A percentile compares a stretch with the other conserved stretches of the same genome.
These are phyloP conservation scores for Hemisphaericaspora xylofermentans DNA, from an alignment of 1,139 yeast genomes.

Conservation along the genomic window DNA sequence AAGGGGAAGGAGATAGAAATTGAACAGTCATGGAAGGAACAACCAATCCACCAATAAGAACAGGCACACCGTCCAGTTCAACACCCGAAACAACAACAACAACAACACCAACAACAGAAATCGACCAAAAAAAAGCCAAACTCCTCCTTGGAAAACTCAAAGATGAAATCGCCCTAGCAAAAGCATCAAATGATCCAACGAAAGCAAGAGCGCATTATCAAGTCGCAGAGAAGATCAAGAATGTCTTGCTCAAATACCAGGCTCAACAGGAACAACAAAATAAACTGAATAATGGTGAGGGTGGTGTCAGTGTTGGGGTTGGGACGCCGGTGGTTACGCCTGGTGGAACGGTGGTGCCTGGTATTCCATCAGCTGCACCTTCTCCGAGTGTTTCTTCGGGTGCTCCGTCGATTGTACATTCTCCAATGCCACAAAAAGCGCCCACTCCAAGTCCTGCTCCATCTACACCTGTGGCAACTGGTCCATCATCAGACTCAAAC, in stretches of 20 bases:
- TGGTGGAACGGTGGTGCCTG: neutral
- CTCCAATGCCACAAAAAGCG: conserved; percentile 3
- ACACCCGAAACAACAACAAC: conserved; percentile 17
- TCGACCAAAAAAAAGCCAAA: conserved; percentile 14
- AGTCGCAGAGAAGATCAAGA: conserved; percentile 67
- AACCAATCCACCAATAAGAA: neutral
- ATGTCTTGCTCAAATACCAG: conserved; percentile 43
- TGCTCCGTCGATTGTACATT: neutral
- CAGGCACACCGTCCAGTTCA: neutral
- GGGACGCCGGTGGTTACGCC: neutral
- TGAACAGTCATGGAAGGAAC: neutral
- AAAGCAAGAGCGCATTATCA: conserved; percentile 68
- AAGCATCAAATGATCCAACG: conserved; percentile 47
- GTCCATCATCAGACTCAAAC: conserved; percentile 9
- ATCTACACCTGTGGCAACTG: too few relatives aligned
- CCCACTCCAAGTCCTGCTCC: too few relatives aligned
- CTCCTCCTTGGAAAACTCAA: conserved; percentile 34
- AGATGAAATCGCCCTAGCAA: conserved; percentile 63
- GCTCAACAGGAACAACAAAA: conserved; percentile 32
- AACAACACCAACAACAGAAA: conserved; percentile 15
- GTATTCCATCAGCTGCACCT: neutral
- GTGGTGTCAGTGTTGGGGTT: neutral
- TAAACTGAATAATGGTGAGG: conserved; percentile 1
- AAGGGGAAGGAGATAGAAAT: neutral
- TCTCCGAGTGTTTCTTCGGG: conserved; percentile 3